Evolutionary conservation across 2,329 filamentous ascomycete species (phyloP), one percentile per base, ranked within the genome.

Genomic region (Orbilia brochopaga): DNA sequence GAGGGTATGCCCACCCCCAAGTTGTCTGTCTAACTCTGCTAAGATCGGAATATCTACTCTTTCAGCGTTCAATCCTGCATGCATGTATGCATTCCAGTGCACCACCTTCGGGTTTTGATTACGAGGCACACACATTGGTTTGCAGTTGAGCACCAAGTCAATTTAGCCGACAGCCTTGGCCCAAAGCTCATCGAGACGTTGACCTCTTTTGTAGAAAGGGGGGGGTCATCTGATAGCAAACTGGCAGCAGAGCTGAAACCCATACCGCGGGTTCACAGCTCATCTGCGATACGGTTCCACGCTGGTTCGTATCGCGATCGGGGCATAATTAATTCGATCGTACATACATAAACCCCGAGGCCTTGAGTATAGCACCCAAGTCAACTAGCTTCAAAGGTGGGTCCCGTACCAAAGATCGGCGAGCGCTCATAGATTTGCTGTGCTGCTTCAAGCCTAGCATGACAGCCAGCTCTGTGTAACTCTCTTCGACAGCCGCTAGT

Each of bases 401-500:
- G 17, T 11, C 44, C 44, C 44, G 44, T 48, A 48, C 44, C 17
- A 48, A 19, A 19, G 44, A 48, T 48, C 44, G 44, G 44, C 44
- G 44, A 48, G 5, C 15, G 19, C n/a, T 19, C 11, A 19, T 4
- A 10, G 19, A 48, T 48, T 21, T 48, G 6, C 19, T 42, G 13
- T 17, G 15, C 15, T 10, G 44, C 44, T 48, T 48, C 44, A 21
- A 23, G 11, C n/a, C 6, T 40, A 21, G 30, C 17, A 17, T 55
- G 30, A 27, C 2, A 30, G 50, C 50, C 24, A 53, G 19, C 30
- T 53, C 46, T 62, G 65, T 62, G 57, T 69, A 69, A 62, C 65
- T 57, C 40, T 19, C 19, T 30, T 64, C 42, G 27, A 50, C 32
- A 56, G 37, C 32, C 52, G 30, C 40, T 11, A 6, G 17, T 15